Base-by-base conservation (phyloP, 352 stramenopile species). In the Phytophthora podocarpi region DNA sequence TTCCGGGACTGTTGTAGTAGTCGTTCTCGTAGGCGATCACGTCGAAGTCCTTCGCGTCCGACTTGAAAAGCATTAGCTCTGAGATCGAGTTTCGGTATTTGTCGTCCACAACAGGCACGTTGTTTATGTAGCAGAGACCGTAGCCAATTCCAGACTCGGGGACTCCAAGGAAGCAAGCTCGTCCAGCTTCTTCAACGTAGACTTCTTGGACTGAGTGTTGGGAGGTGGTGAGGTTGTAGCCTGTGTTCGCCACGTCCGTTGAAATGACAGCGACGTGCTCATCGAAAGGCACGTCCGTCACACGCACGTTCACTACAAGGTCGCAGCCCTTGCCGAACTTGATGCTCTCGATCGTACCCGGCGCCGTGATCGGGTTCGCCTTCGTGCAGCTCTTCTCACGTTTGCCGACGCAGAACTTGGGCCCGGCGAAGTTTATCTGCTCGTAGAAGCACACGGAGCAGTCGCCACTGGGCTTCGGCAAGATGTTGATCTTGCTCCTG, bases 361-460 rank as follows among this genome's bases (percentile, higher is more conserved):
- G 73, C 11, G 70, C 47, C 4, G 32, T 55, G 43, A 86, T 80
- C 2, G 62, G 59, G 31, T 78, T 76, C 16, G 49, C 69, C n/a
- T 61, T 60, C 2, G 48, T 64, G 51, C 63, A 74, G 27, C 35
- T 21, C 7, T 65, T 49, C 8, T 37, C 46, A 13, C 72, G 72
- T 26, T 72, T 69, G 13, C 72, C 72, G 10, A 85, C 21, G 46
- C 76, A 85, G 35, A 72, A 72, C 24, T 62, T 60, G 18, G 46
- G 18, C 15, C 76, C 72, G 13, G 10, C 20, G 23, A 64, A 85
- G 49, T 78, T 64, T 1, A 31, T 23, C 40, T 77, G 53, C 50
- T 85, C 51, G 49, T 70, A 82, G 41, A 82, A 82, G 32, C 76
- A 82, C 30, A 85, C 76, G 8, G 49, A 67, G 55, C 72, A 80